phyloP scores from a whole-genome alignment of 768 basidiomycete genomes.

The Chlorophyllum brunneum region DNA sequence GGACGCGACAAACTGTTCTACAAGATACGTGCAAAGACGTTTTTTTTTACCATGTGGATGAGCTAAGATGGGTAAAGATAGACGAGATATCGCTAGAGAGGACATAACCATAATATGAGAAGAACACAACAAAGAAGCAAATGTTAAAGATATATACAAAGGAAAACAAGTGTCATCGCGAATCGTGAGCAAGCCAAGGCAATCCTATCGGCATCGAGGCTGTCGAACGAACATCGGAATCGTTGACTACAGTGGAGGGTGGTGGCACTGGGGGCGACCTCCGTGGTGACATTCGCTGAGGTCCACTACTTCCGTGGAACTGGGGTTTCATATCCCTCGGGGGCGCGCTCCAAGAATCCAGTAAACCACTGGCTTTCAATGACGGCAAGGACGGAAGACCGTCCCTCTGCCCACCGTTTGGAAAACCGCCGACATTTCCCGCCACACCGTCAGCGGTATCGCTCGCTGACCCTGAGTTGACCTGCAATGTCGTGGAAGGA shows the following conservation, averaged over 20 bases:
- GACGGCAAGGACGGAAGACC: constrained; percentile 57
- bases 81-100: not conserved
- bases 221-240: constrained; percentile 26
- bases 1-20: constrained; percentile 5
- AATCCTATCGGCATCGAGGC: constrained; percentile 60
- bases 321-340: constrained; percentile 21
- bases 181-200: constrained; percentile 66
- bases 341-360: constrained; percentile 50
- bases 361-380: constrained; percentile 67
- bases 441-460: constrained; percentile 11
- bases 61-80: not conserved
- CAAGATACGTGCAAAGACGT: constrained; percentile 10
- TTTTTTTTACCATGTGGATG: too few relatives aligned
- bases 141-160: constrained; percentile 9
- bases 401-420: constrained; percentile 20
- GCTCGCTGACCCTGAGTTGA: constrained; percentile 5
- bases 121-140: constrained; percentile 14
- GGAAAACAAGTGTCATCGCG: constrained; percentile 29
- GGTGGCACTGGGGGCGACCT: constrained; percentile 20
- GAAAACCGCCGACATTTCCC: constrained; percentile 19
- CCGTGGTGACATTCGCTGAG: constrained; percentile 26
- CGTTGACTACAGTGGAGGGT: constrained; percentile 19
- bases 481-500: constrained; percentile 9
- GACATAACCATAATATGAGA: constrained; percentile 12
- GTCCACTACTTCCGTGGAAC: constrained; percentile 17